Evolutionary conservation across 1,284 basidiomycete genomes (phyloP), one percentile per base, ranked within the genome.

Genomic region (Ganoderma sinense): DNA sequence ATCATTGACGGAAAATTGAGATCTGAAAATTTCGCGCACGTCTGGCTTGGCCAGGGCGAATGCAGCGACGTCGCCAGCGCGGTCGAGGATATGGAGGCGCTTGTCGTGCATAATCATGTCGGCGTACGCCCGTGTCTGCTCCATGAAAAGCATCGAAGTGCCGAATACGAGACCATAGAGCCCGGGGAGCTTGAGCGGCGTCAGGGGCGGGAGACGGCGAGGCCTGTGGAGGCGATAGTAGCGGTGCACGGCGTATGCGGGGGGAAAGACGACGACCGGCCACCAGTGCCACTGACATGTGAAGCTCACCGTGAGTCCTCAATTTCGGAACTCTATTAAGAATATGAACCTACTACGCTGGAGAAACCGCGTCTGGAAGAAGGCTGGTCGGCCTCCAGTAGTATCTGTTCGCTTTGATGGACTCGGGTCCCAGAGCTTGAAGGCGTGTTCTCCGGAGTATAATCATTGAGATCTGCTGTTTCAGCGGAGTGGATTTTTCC

Each of bases 221-320:
- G 66, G 66, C 13, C 39, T n/a, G 40, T 62, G 53, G 43, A 51
- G 60, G 26, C 66, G 36, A 33, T 67, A 67, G n/a, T 55, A 33
- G 26, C 60, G 66, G 31, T 67, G 66, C 8, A 55, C 10, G 18
- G 29, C 58, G n/a, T 67, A 67, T 61, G 59, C 23, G 4, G 59
- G 39, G 14, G 59, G 59, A 40, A 61, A 61, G 39, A 14, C 39
- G 14, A 40, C 39, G 23, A 23, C 14, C n/a, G 59, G 59, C 59
- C 59, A 61, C 40, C 39, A 61, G 39, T 41, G 59, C 59, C 39
- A 43, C 59, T 61, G n/a, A n/a, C n/a, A n/a, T n/a, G n/a, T 13
- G 36, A 5, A 3, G 16, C 18, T 18, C 29, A 56, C 23, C 48
- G 23, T 56, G 29, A 56, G 29, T 20, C 29, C 29, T 33, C 0